Conservation (phyloP, 2,329 filamentous ascomycete genomes). For the Aspergillus ibericus region DNA sequence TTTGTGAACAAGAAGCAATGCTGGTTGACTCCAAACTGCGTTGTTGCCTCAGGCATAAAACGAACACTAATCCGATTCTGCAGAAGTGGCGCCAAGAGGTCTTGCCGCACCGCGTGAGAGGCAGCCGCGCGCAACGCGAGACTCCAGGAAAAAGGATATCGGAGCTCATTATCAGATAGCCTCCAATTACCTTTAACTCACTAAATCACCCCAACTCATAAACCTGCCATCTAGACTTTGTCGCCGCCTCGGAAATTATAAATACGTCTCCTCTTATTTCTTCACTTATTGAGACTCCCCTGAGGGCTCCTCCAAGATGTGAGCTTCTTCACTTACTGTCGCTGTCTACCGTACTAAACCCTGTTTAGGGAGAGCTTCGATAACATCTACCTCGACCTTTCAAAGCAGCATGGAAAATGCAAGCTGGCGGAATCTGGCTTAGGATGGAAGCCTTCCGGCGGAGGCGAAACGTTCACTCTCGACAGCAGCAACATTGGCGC, state of each 20-base stretch:
- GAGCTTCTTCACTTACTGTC: conserved; percentile 15
- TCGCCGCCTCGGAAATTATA: background rate
- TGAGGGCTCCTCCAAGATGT: conserved; percentile 37
- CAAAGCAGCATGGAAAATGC: conserved; percentile 88
- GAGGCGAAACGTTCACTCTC: conserved; percentile 90
- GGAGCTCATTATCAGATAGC: conserved; percentile 14
- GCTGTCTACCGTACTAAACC: conserved; percentile 11
- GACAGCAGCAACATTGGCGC: conserved; percentile 80
- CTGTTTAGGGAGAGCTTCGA: conserved; percentile 81
- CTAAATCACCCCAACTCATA: background rate
- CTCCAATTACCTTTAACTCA: background rate
- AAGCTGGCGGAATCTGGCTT: conserved; percentile 91
- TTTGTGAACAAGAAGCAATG: too few relatives aligned
- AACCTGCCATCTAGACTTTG: background rate
- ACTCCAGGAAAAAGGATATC: conserved; percentile 23
- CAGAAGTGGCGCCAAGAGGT: conserved; percentile 8
- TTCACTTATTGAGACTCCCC: background rate
- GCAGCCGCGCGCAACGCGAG: conserved; percentile 27
- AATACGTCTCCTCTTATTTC: background rate
- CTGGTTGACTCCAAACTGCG: too few relatives aligned
- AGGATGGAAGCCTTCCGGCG: conserved; percentile 87
- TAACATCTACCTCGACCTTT: conserved; percentile 93
- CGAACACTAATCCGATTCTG: background rate
- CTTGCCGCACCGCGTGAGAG: conserved; percentile 14
- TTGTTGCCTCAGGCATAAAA: conserved; percentile 11